Percentiles rank a stretch among this genome's conserved stretches.
Evolutionary conservation across 2,329 filamentous ascomycete species (phyloP).

Genomic region (Colletotrichum sp.): DNA sequence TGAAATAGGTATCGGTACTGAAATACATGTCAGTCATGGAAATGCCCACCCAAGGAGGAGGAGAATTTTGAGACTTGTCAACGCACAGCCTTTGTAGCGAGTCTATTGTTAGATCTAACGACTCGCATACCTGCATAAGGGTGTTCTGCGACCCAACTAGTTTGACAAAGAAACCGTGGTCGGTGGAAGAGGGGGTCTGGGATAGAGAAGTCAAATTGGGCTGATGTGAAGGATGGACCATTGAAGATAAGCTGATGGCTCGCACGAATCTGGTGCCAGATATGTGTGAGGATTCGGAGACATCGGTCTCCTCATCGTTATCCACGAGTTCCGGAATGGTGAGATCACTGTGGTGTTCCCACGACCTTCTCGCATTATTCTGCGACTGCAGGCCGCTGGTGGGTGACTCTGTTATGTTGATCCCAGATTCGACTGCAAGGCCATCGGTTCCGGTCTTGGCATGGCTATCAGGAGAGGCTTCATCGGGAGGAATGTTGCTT

Average conservation of each 20-base stretch:
- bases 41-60: not conserved
- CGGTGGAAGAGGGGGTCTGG: not conserved
- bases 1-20: not conserved
- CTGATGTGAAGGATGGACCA: not conserved
- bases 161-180: not conserved
- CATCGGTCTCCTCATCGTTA: not conserved
- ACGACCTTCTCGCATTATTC: not conserved
- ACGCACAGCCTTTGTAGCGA: not conserved
- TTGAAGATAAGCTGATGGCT: not conserved
- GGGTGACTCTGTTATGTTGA: not conserved
- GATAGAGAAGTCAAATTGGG: fast-evolving
- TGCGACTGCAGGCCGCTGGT: not conserved
- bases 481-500: not conserved
- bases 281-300: not conserved
- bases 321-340: not conserved
- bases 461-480: not conserved
- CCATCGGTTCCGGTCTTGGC: not conserved
- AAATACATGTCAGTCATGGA: not conserved
- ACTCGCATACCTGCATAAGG: not conserved
- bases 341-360: not conserved
- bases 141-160: not conserved
- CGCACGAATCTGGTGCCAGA: not conserved
- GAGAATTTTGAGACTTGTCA: not conserved
- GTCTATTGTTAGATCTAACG: not conserved
- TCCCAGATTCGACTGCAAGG: not conserved